Conservation (phyloP, 1,284 basidiomycete species). For the Rhodofomes roseus region DNA sequence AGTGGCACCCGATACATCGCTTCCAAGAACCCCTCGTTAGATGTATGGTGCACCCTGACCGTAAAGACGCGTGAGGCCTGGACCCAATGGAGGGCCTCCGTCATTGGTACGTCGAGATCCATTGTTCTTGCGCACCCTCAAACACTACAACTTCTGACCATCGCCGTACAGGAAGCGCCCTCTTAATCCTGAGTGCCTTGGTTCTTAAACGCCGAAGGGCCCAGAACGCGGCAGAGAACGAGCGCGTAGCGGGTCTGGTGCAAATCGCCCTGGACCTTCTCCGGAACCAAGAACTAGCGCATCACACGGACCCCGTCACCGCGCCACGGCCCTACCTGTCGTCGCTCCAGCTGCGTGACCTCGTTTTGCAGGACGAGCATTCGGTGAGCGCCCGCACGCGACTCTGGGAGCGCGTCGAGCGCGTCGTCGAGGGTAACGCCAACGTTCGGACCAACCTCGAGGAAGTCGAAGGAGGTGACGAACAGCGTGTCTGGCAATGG, state of each 20-base stretch:
- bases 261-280: conserved; percentile 78
- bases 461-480: conserved; percentile 87
- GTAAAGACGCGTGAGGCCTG: conserved; percentile 69
- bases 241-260: conserved; percentile 74
- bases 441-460: conserved; percentile 90
- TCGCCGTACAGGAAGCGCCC: conserved; percentile 19
- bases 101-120: conserved; percentile 52
- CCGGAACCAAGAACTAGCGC: conserved; percentile 81
- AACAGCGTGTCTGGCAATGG: conserved; percentile 83
- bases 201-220: conserved; percentile 37
- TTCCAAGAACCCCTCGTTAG: conserved; percentile 69
- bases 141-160: conserved; percentile 7
- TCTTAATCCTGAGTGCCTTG: conserved; percentile 24
- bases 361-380: conserved; percentile 81
- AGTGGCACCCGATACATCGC: conserved; percentile 79
- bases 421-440: conserved; percentile 88
- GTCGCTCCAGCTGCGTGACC: conserved; percentile 88
- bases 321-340: conserved; percentile 81
- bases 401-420: conserved; percentile 86
- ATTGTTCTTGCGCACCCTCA: conserved; percentile 3
- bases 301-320: conserved; percentile 82
- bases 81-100: conserved; percentile 63
- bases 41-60: conserved; percentile 65
- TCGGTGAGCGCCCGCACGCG: conserved; percentile 63
- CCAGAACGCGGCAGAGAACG: conserved; percentile 58